Base-by-base conservation (phyloP, 208 protist genomes). In the Blechomonas ayalai region DNA sequence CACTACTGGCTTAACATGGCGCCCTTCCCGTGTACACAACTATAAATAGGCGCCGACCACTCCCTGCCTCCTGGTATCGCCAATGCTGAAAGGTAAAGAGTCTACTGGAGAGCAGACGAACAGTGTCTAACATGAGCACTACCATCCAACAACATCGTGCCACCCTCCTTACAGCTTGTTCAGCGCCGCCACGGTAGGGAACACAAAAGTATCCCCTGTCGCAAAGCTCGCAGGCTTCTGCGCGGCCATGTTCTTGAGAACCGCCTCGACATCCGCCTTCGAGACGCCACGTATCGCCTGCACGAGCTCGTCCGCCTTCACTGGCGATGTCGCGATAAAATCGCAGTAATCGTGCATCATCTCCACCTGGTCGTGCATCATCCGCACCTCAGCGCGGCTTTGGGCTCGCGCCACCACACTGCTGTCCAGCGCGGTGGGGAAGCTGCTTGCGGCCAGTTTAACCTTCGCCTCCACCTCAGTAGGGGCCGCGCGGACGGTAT, bases 311-410 rank as follows among this genome's bases (percentile, higher is more conserved):
- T 67, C 66, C 0, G 54, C 38, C 2, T 40, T 52, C 24, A 55
- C 25, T 3, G 39, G 39, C n/a, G 67, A 81, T 4, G 77, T 86
- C 12, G 76, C 79, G 50, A 92, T 56, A 55, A 92, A 92, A 61
- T 87, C 79, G 43, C 62, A 70, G 67, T 92, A 92, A 54, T 92
- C 79, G 16, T 76, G 79, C 32, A 59, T 35, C 60, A 74, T 67
- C 24, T 84, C 76, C 24, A 71, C 34, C 41, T 86, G 56, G 31
- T 82, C 71, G 4, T 68, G 29, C 40, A 52, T 33, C 37, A 89
- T 41, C 24, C 61, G 59, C 41, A 78, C 34, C 12, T 52, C 42
- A 1, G 83, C 83, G 23, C 71, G 67, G 36, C 58, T 50, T 33
- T 58, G 40, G 36, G 61, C 76, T 4, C 46, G 61, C 23, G 44